Conservation (phyloP, 495 filamentous ascomycete genomes). For the Hypoxylon fuscum region DNA sequence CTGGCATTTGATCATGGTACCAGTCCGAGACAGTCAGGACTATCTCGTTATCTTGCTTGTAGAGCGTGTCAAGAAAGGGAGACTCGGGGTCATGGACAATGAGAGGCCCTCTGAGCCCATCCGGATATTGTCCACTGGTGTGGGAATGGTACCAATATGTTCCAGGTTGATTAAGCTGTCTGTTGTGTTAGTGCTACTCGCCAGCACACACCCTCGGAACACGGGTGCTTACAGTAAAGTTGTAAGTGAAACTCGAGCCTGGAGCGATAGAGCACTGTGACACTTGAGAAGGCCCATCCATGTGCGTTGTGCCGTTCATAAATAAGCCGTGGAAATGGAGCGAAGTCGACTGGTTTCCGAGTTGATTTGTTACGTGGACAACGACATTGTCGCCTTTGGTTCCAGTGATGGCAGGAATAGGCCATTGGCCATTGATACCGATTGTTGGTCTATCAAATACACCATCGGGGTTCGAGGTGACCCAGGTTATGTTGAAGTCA, state of each 20-base stretch:
- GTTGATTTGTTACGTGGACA: conserved; percentile 75
- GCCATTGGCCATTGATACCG: conserved; percentile 86
- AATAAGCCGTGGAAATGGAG: conserved; percentile 83
- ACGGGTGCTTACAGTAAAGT: conserved; percentile 70
- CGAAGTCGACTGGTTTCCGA: conserved; percentile 74
- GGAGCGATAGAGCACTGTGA: conserved; percentile 75
- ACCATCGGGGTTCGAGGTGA: conserved; percentile 82
- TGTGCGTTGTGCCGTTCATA: conserved; percentile 73
- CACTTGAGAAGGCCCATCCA: conserved; percentile 75
- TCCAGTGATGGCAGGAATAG: conserved; percentile 72
- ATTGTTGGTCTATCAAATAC: conserved; percentile 71
- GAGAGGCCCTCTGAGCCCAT: conserved; percentile 76
- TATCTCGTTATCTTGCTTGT: conserved; percentile 72
- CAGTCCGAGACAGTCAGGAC: conserved; percentile 74
- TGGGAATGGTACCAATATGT: conserved; percentile 91
- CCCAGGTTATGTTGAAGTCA: conserved; percentile 84
- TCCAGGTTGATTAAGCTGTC: conserved; percentile 70
- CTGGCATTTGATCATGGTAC: conserved; percentile 69
- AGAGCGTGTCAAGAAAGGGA: conserved; percentile 59
- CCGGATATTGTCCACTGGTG: conserved; percentile 72
- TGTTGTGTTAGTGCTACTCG: conserved; percentile 5
- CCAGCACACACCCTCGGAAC: not conserved
- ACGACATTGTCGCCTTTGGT: conserved; percentile 76
- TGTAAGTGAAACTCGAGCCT: conserved; percentile 72
- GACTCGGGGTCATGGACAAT: conserved; percentile 73